These are phyloP conservation scores for Cryphonectria naterciae DNA, from an alignment of 2,329 filamentous ascomycete species.

Conservation along the genomic window DNA sequence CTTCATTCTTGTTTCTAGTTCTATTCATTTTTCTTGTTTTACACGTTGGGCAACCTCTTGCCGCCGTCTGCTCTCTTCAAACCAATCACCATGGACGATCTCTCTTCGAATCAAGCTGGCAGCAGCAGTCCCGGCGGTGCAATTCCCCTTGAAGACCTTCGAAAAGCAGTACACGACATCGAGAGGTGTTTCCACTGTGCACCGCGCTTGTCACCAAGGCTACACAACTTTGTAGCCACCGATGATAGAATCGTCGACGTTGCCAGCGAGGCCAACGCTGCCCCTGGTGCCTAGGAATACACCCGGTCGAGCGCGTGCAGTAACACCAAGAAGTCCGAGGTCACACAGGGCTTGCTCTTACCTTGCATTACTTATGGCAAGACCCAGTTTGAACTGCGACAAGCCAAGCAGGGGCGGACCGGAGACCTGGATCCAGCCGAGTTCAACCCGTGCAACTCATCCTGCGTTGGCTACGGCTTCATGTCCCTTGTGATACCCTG, in stretches of 20 bases:
- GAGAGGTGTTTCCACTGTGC: background rate
- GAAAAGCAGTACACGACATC: background rate
- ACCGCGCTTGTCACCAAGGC: background rate
- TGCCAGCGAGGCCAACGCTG: background rate
- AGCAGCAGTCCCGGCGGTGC: slow-evolving; percentile 1
- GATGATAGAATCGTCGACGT: slow-evolving; percentile 10
- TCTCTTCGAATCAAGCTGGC: background rate
- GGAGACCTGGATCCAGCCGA: slow-evolving; percentile 5
- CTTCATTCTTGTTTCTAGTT: background rate
- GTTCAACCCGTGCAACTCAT: slow-evolving; percentile 18
- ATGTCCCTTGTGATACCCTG: slow-evolving; percentile 21
- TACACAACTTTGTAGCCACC: slow-evolving; percentile 25
- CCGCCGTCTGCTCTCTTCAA: background rate
- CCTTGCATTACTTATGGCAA: slow-evolving; percentile 29
- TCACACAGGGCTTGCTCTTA: slow-evolving; percentile 21
- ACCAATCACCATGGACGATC: slow-evolving; percentile 1
- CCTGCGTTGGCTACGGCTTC: slow-evolving; percentile 22
- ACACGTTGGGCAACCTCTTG: background rate
- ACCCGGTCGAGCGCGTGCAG: slow-evolving; percentile 20
- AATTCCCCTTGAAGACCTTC: slow-evolving; percentile 10
- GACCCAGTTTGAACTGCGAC: slow-evolving; percentile 17
- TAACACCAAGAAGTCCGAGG: slow-evolving; percentile 22
- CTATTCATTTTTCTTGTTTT: background rate
- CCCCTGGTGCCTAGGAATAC: slow-evolving; percentile 13
- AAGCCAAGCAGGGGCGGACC: slow-evolving; percentile 19